A percentile compares a stretch with the other conserved stretches of the same genome.
Evolutionary conservation across 129 eudicot genomes (phyloP).

Genomic region (Oenanthe sinensis): DNA sequence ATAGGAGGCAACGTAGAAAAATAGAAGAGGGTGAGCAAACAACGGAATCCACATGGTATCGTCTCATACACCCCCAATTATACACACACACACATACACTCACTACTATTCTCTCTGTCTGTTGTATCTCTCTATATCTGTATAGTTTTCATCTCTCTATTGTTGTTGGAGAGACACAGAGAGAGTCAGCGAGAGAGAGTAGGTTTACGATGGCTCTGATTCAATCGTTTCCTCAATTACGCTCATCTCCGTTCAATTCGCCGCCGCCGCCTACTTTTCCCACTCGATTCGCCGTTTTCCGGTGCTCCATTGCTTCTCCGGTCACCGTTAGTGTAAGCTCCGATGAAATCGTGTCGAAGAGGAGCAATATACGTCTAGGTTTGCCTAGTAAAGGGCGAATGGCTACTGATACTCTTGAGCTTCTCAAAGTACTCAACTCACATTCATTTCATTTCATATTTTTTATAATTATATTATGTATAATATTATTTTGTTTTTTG

Average conservation of each 20-base stretch:
- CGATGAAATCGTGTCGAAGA: slow-evolving; percentile 19
- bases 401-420: slow-evolving; percentile 76
- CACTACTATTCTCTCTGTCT: not conserved
- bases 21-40: not conserved
- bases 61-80: not conserved
- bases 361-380: slow-evolving; percentile 72
- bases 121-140: not conserved
- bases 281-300: slow-evolving; percentile 37
- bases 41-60: not conserved
- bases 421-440: slow-evolving; percentile 40
- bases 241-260: slow-evolving; percentile 16
- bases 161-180: not conserved
- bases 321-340: slow-evolving; percentile 38
- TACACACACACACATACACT: not conserved
- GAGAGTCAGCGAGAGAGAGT: not conserved
- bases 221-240: slow-evolving; percentile 30
- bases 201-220: slow-evolving; percentile 32
- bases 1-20: not conserved
- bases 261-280: slow-evolving; percentile 13
- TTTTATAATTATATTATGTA: not conserved
- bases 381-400: slow-evolving; percentile 94
- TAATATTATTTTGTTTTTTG: not conserved
- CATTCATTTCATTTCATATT: not conserved
- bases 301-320: slow-evolving; percentile 52
- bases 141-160: not conserved